Evolutionary conservation across 805 yeast genomes (phyloP), one percentile per base, ranked within the genome.

Genomic region (Candida multigemmis): DNA sequence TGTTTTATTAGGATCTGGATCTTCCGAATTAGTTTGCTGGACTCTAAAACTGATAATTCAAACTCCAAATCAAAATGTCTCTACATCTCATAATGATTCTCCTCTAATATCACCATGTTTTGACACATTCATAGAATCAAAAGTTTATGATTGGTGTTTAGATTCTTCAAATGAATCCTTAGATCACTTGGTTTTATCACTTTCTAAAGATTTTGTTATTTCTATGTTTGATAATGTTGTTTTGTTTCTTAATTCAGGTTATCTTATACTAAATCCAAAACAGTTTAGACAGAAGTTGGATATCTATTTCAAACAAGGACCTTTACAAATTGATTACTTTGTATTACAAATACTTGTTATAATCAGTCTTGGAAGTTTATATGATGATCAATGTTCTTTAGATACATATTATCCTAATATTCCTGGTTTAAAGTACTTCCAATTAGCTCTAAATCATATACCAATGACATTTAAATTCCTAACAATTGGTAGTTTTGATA

Each of bases 21-120:
- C 52, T 1, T 23, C 44, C 23, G 56, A 50, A 26, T 27, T 50
- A 7, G 35, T 50, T 4, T 38, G 48, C 20, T 48, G 48, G 50
- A 45, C 41, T 27, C 24, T 46, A 19, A 35, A 42, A 10, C 39
- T 40, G 16, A 40, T 42, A 21, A 31, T 36, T n/a, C n/a, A n/a
- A n/a, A n/a, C n/a, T n/a, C n/a, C n/a, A n/a, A n/a, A n/a, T n/a
- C n/a, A n/a, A 17, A 37, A 25, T 10, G 15, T 22, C 11, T 8
- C 23, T 2, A 30, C 30, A 17, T 12, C 19, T 8, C 14, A 18
- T 7, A 28, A 33, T 10, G 43, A 38, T 19, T 18, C 36, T 9
- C 31, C 34, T n/a, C n/a, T n/a, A 5, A 37, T 47, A 7, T 37
- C 44, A 3, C 53, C 52, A 2, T 47, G 35, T 18, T 50, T 46